A percentile compares a stretch with the other conserved stretches of the same genome.
These are phyloP conservation scores for Trametes sp. DNA, from an alignment of 1,284 basidiomycete species.

Conservation along the genomic window DNA sequence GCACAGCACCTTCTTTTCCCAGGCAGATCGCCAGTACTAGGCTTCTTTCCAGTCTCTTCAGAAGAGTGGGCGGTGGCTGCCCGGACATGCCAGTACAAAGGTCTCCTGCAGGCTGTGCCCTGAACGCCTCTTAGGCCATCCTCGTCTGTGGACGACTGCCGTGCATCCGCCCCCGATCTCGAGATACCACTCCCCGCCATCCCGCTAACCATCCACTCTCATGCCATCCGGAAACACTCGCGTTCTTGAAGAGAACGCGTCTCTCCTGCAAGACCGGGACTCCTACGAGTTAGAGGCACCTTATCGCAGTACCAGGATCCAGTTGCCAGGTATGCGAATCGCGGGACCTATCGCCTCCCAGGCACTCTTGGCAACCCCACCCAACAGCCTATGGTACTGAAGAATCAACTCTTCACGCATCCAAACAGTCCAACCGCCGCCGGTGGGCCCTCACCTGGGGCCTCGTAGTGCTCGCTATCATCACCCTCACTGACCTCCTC, in stretches of 20 bases:
- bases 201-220: neutral
- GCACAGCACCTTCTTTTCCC: neutral
- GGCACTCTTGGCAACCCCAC: too few relatives aligned
- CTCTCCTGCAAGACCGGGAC: neutral
- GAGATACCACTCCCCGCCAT: neutral
- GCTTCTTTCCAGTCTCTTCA: neutral
- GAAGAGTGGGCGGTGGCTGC: neutral
- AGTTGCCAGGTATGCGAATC: neutral
- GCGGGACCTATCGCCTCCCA: too few relatives aligned
- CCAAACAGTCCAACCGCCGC: neutral
- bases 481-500: constrained; percentile 23
- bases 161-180: neutral
- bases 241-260: constrained; percentile 11
- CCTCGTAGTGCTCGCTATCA: constrained; percentile 21
- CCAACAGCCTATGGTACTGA: neutral
- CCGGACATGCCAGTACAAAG: neutral
- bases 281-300: constrained; percentile 10
- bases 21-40: neutral
- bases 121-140: neutral
- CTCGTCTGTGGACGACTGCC: neutral
- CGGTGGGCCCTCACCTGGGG: constrained; percentile 9
- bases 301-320: neutral
- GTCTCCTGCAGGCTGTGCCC: neutral
- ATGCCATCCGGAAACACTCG: constrained; percentile 1
- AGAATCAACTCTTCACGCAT: neutral